These are phyloP conservation scores for Cercospora beticola DNA, from an alignment of 2,329 filamentous ascomycete genomes.

Conservation along the genomic window DNA sequence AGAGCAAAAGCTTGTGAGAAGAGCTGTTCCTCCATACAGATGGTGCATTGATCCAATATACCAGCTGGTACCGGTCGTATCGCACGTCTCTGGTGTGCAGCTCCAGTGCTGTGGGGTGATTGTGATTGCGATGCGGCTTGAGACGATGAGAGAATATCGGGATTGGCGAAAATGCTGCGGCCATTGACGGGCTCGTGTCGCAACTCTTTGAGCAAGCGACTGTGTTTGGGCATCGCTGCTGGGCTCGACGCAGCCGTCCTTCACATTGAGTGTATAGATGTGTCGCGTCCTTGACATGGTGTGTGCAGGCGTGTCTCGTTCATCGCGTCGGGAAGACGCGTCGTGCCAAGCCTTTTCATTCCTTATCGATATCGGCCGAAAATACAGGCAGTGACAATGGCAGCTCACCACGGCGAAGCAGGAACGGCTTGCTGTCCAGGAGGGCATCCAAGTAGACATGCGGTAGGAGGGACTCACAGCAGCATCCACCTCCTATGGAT, in stretches of 20 bases:
- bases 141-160: constrained; percentile 10
- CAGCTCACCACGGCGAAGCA: background rate
- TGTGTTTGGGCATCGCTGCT: constrained; percentile 5
- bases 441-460: background rate
- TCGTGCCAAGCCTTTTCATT: background rate
- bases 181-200: constrained; percentile 13
- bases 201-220: constrained; percentile 15
- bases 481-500: background rate
- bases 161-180: constrained; percentile 15
- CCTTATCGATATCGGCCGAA: background rate
- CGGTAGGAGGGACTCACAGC: background rate
- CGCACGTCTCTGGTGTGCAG: constrained; percentile 8
- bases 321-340: background rate
- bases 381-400: background rate
- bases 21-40: constrained; percentile 68
- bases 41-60: constrained; percentile 19
- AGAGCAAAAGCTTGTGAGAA: constrained; percentile 52
- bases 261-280: background rate
- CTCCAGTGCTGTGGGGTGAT: constrained; percentile 2
- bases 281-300: background rate
- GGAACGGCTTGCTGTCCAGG: background rate
- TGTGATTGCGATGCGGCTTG: background rate
- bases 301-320: background rate
- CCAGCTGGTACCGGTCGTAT: constrained; percentile 6
- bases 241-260: background rate